Evolutionary conservation across 1,139 yeast genomes (phyloP).

Genomic region (Dujonia santamariae): DNA sequence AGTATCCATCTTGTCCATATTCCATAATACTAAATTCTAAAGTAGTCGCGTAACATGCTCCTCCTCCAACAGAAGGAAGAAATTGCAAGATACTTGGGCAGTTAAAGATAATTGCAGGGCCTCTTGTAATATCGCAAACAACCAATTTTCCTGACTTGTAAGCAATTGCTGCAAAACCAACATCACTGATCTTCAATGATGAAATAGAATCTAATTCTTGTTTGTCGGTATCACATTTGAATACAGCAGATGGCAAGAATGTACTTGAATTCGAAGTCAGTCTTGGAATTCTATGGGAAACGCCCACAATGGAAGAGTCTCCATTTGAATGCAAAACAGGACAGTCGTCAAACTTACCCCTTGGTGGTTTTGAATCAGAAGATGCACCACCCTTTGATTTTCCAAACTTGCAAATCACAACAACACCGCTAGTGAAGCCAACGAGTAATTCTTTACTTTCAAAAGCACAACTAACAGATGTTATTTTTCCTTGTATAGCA

Average conservation of each 20-base stretch:
- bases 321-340: constrained; percentile 34
- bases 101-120: constrained; percentile 73
- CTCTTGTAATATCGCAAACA: constrained; percentile 74
- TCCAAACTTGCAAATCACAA: constrained; percentile 74
- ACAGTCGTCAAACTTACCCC: constrained; percentile 19
- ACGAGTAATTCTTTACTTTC: constrained; percentile 75
- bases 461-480: constrained; percentile 69
- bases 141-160: constrained; percentile 72
- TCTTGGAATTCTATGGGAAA: constrained; percentile 32
- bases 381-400: constrained; percentile 15
- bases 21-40: constrained; percentile 75
- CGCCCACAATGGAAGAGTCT: constrained; percentile 32
- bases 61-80: constrained; percentile 36
- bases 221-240: constrained; percentile 36
- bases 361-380: constrained; percentile 10
- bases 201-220: constrained; percentile 53
- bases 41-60: constrained; percentile 45
- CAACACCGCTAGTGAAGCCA: constrained; percentile 68
- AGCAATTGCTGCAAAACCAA: constrained; percentile 85
- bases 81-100: constrained; percentile 38
- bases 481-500: constrained; percentile 47
- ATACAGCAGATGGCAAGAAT: constrained; percentile 63
- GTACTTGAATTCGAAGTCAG: constrained; percentile 29
- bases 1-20: constrained; percentile 61
- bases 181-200: constrained; percentile 62